A percentile compares a stretch with the other conserved stretches of the same genome.
phyloP scores from a whole-genome alignment of 2,329 filamentous ascomycete genomes.

The Calonectria ilicicola region DNA sequence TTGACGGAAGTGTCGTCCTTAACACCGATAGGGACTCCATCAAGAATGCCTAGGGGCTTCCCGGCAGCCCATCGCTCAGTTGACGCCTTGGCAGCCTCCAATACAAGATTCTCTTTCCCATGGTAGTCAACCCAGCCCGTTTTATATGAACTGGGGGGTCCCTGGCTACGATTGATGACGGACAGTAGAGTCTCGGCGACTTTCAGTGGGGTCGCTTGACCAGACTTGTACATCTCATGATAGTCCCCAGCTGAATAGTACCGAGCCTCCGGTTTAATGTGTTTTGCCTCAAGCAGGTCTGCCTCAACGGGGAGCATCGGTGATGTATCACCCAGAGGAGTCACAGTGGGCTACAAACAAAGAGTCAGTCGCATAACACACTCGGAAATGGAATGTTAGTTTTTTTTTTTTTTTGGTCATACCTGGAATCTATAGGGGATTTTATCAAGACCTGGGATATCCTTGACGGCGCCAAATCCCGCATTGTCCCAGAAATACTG shows the following conservation, averaged over 20 bases:
- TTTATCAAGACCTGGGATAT: constrained; percentile 60
- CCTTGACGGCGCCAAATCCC: constrained; percentile 61
- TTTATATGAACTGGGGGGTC: constrained; percentile 70
- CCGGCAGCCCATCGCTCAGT: constrained; percentile 78
- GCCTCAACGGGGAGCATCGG: constrained; percentile 55
- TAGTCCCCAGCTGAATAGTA: constrained; percentile 83
- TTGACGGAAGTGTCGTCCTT: constrained; percentile 84
- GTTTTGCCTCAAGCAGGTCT: constrained; percentile 54
- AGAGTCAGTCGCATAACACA: constrained; percentile 15
- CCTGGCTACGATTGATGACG: constrained; percentile 72
- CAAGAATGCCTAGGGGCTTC: constrained; percentile 74
- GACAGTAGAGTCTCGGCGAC: constrained; percentile 79
- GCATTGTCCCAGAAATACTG: constrained; percentile 78
- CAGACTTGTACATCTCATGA: constrained; percentile 78
- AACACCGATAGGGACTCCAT: constrained; percentile 85
- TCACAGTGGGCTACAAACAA: constrained; percentile 64
- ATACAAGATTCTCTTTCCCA: constrained; percentile 66
- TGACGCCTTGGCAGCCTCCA: constrained; percentile 78
- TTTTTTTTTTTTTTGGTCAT: constrained; percentile 32
- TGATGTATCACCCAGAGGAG: constrained; percentile 57
- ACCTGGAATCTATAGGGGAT: constrained; percentile 62
- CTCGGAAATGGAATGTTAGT: too few species aligned
- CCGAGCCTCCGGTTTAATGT: constrained; percentile 57
- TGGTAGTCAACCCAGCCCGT: constrained; percentile 79
- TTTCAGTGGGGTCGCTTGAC: constrained; percentile 76